These are phyloP conservation scores for Rhodofomes roseus DNA, from an alignment of 1,284 basidiomycete species.

Conservation along the genomic window DNA sequence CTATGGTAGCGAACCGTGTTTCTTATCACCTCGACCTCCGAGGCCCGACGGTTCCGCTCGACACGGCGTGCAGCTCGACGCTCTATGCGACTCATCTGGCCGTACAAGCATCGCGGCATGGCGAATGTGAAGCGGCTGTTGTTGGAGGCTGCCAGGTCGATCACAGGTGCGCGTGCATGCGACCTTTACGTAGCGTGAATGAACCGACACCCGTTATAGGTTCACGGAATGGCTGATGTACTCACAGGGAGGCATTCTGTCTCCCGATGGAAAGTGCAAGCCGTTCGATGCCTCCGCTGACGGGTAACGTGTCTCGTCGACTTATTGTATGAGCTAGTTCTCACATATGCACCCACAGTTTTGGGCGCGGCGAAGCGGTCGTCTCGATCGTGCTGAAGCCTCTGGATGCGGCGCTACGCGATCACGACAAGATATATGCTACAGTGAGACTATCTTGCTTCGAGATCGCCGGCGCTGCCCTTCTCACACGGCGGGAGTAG, in stretches of 20 bases:
- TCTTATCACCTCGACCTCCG: constrained; percentile 46
- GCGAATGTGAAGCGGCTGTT: constrained; percentile 46
- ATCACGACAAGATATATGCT: constrained; percentile 27
- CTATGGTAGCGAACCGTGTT: constrained; percentile 43
- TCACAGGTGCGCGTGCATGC: background rate
- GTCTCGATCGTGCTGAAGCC: constrained; percentile 25
- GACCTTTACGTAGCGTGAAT: background rate
- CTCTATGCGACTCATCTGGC: constrained; percentile 45
- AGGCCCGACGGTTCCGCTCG: constrained; percentile 43
- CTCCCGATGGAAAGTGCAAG: constrained; percentile 43
- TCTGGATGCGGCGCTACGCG: constrained; percentile 21
- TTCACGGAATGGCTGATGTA: constrained; percentile 26
- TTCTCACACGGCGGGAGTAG: constrained; percentile 17
- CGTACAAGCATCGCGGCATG: constrained; percentile 37
- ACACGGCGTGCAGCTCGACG: constrained; percentile 49
- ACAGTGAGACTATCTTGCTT: constrained; percentile 11
- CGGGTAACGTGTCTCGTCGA: constrained; percentile 30
- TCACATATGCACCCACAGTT: constrained; percentile 11
- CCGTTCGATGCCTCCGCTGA: constrained; percentile 46
- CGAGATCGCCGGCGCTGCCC: background rate
- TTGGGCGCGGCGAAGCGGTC: constrained; percentile 23
- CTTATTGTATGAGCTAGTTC: background rate
- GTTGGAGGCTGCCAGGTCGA: constrained; percentile 42
- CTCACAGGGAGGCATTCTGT: constrained; percentile 33
- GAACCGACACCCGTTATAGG: constrained; percentile 3